Evolutionary conservation across 2,329 filamentous ascomycete species (phyloP).

Genomic region (Ceratocystis diversiconidia): DNA sequence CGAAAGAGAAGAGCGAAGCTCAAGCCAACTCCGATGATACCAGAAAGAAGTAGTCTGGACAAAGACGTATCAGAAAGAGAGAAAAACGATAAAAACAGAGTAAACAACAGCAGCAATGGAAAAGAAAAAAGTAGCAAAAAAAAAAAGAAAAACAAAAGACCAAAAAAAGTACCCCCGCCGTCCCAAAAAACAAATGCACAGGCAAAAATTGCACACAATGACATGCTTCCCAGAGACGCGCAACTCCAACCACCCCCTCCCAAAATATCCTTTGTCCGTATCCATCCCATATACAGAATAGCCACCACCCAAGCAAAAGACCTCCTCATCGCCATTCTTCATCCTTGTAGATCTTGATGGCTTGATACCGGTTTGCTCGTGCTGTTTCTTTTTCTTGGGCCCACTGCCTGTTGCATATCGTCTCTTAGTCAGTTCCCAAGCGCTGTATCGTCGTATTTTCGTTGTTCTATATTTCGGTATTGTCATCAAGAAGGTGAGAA

Average conservation of each 20-base stretch:
- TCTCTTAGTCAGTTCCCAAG: background rate
- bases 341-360: background rate
- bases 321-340: background rate
- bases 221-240: constrained; percentile 16
- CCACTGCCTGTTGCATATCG: background rate
- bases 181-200: constrained; percentile 11
- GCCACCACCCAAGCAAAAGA: constrained; percentile 8
- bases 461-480: background rate
- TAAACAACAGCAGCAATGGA: constrained; percentile 18
- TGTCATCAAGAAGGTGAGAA: background rate
- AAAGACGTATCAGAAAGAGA: constrained; percentile 18
- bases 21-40: constrained; percentile 16
- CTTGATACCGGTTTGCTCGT: constrained; percentile 4
- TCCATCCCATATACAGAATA: constrained; percentile 15
- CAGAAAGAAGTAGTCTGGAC: constrained; percentile 18
- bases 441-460: background rate
- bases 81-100: constrained; percentile 12
- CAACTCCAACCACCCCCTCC: constrained; percentile 13
- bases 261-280: constrained; percentile 12
- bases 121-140: constrained; percentile 16
- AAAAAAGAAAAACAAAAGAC: background rate
- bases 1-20: constrained; percentile 15
- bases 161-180: constrained; percentile 16
- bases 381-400: background rate
- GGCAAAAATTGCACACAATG: constrained; percentile 14